Conservation (phyloP, 148 eudicot genomes). For the Tetragonia tetragonoides region DNA sequence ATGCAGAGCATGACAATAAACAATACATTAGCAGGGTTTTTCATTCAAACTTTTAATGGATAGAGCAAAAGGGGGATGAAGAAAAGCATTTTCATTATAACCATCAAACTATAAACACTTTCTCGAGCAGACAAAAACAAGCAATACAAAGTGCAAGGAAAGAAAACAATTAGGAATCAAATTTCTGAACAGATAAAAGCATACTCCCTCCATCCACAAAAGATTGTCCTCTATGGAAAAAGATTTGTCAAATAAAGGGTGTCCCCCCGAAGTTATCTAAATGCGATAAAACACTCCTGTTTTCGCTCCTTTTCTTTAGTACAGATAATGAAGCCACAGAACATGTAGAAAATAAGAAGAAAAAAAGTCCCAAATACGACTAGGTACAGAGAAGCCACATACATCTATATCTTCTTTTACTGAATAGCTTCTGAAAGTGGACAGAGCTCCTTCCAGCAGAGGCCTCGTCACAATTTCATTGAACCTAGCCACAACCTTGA, state of each 20-base stretch:
- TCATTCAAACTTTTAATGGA: too few species aligned
- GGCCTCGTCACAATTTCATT: conserved; percentile 86
- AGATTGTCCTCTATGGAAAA: too few species aligned
- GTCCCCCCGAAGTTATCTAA: not conserved
- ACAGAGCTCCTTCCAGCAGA: conserved; percentile 93
- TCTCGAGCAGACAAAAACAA: too few species aligned
- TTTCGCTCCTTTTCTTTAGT: not conserved
- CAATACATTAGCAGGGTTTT: too few species aligned
- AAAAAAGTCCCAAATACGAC: not conserved
- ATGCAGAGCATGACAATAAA: not conserved
- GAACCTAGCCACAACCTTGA: conserved; percentile 91
- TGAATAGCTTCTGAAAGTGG: conserved; percentile 71
- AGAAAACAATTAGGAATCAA: too few species aligned
- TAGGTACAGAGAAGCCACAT: conserved; percentile 27
- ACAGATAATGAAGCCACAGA: not conserved
- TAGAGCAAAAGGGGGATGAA: too few species aligned
- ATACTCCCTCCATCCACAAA: too few species aligned
- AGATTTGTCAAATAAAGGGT: too few species aligned
- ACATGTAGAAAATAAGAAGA: not conserved
- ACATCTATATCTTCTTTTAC: conserved; percentile 90
- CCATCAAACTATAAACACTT: too few species aligned
- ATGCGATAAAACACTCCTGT: not conserved
- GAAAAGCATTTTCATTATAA: too few species aligned
- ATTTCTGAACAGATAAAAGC: too few species aligned
- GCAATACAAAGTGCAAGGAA: too few species aligned